These are phyloP conservation scores for Ustilago loliicola DNA, from an alignment of 1,284 basidiomycete species.

Conservation along the genomic window DNA sequence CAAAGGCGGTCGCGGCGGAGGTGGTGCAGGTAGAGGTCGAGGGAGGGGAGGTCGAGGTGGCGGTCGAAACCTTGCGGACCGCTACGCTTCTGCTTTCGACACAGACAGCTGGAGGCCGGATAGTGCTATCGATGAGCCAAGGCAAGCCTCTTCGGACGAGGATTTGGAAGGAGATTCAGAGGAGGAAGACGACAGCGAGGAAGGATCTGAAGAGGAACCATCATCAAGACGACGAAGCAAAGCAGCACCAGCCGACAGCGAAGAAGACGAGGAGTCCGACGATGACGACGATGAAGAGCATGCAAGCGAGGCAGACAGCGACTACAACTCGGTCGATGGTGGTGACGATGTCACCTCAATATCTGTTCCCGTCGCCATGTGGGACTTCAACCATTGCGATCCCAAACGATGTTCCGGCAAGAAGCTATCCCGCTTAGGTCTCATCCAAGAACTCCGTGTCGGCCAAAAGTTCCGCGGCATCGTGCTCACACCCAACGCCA, in stretches of 20 bases:
- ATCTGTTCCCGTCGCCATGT: constrained; percentile 64
- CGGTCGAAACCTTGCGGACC: constrained; percentile 33
- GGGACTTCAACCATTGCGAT: constrained; percentile 96
- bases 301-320: constrained; percentile 35
- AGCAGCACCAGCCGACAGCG: constrained; percentile 6
- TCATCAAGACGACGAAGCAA: constrained; percentile 13
- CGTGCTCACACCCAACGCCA: constrained; percentile 93
- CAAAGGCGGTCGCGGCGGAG: constrained; percentile 35
- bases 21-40: constrained; percentile 34
- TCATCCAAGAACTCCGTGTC: constrained; percentile 86
- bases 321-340: constrained; percentile 41
- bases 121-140: constrained; percentile 51
- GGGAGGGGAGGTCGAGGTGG: constrained; percentile 44
- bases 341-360: constrained; percentile 46
- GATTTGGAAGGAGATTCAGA: constrained; percentile 16
- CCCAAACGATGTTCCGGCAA: constrained; percentile 94
- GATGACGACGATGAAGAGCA: constrained; percentile 23
- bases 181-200: constrained; percentile 18
- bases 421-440: constrained; percentile 85
- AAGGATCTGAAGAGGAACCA: constrained; percentile 24
- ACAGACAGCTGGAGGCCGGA: constrained; percentile 52
- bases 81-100: constrained; percentile 43
- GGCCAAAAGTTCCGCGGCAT: constrained; percentile 90
- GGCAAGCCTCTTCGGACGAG: constrained; percentile 9
- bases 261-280: constrained; percentile 15